phyloP scores from a whole-genome alignment of 208 protist genomes.

The Crithidia sp. region DNA sequence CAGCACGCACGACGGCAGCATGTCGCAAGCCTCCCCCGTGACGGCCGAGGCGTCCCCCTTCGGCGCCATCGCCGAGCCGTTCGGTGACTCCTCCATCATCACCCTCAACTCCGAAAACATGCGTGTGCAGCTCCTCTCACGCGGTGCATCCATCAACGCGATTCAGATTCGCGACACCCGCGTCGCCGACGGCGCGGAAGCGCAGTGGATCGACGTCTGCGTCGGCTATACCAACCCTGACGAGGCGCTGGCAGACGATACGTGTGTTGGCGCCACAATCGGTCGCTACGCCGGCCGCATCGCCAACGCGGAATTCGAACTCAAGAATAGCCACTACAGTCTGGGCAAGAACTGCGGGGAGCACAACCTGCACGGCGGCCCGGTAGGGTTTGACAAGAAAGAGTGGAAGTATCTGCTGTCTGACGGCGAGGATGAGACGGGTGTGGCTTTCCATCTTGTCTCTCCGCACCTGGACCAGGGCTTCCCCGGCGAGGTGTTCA shows the following conservation, averaged over 20 bases:
- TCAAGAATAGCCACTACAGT: constrained; percentile 56
- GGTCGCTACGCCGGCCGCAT: constrained; percentile 80
- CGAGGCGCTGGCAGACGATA: constrained; percentile 32
- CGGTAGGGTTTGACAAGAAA: constrained; percentile 53
- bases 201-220: constrained; percentile 59
- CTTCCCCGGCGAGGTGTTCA: constrained; percentile 78
- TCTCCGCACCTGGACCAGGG: constrained; percentile 81
- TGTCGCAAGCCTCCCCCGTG: constrained; percentile 13
- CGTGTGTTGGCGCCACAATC: constrained; percentile 34
- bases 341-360: constrained; percentile 62
- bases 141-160: constrained; percentile 66
- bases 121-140: constrained; percentile 68
- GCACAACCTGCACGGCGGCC: constrained; percentile 81
- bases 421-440: constrained; percentile 69
- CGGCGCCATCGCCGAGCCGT: constrained; percentile 49
- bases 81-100: constrained; percentile 63
- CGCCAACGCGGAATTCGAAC: constrained; percentile 52
- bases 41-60: constrained; percentile 14
- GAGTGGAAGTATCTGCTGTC: constrained; percentile 82
- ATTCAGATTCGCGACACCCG: constrained; percentile 62
- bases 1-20: neutral
- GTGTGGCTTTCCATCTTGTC: constrained; percentile 72
- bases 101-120: constrained; percentile 50
- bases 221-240: constrained; percentile 52
- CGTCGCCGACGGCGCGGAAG: constrained; percentile 15